Conservation (phyloP, 768 basidiomycete species). For the Lactarius sp. region DNA sequence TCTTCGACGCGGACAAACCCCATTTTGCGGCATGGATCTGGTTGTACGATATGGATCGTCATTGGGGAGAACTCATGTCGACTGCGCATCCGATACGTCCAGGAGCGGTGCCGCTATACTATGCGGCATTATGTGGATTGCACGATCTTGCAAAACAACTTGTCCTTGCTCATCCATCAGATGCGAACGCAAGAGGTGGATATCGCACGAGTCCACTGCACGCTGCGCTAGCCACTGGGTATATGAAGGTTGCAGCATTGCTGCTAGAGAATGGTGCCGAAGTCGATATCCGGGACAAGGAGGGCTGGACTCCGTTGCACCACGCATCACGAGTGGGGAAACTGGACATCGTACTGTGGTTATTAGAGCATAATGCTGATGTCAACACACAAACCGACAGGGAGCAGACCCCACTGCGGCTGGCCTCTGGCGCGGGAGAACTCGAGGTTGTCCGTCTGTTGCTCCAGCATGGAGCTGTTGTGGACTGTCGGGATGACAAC, state of each 20-base stretch:
- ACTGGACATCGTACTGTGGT: background rate
- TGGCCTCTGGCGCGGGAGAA: background rate
- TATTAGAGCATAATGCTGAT: background rate
- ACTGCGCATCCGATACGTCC: background rate
- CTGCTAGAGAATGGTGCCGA: background rate
- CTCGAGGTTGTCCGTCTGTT: background rate
- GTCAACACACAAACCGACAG: background rate
- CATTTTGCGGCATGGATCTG: background rate
- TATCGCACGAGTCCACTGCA: background rate
- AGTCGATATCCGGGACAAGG: too few relatives aligned
- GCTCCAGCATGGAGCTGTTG: background rate
- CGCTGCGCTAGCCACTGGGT: background rate
- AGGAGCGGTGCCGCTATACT: background rate
- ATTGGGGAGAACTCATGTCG: background rate
- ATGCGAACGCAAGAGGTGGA: background rate
- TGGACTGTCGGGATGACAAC: background rate
- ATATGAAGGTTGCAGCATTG: background rate
- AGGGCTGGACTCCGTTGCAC: background rate
- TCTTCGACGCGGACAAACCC: background rate
- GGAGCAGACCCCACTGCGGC: background rate
- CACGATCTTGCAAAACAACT: background rate
- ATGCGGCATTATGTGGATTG: conserved; percentile 5
- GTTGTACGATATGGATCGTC: background rate
- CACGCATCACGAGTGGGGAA: background rate
- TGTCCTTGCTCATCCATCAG: too few relatives aligned